Evolutionary conservation across 768 basidiomycete genomes (phyloP).

Genomic region (Auricularia sp.): DNA sequence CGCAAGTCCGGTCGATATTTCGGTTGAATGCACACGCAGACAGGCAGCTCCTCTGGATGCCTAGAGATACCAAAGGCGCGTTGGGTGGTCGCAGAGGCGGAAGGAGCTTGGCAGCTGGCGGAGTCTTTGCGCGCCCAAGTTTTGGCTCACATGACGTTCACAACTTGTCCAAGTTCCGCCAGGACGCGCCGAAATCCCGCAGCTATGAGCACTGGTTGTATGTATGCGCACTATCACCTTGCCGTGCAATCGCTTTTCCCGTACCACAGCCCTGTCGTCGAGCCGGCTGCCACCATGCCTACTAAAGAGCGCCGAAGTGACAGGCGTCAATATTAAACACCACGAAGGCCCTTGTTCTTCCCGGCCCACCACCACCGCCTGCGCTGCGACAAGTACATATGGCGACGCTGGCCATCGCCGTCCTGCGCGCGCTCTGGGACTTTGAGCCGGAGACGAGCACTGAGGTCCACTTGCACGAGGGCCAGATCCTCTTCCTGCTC

Average conservation of each 20-base stretch:
- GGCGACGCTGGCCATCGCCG: slow-evolving; percentile 34
- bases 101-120: background rate
- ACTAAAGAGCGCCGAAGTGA: too few relatives aligned
- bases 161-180: background rate
- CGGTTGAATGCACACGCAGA: too few relatives aligned
- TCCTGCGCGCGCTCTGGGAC: slow-evolving; percentile 92
- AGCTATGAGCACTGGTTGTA: too few relatives aligned
- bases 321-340: background rate
- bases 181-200: too few relatives aligned
- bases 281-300: too few relatives aligned
- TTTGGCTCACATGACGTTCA: background rate
- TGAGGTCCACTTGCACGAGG: slow-evolving; percentile 82
- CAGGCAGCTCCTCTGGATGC: too few relatives aligned
- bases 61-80: background rate
- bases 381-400: background rate
- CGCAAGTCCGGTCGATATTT: too few relatives aligned
- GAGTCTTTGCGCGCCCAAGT: background rate
- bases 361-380: too few relatives aligned
- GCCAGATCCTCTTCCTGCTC: slow-evolving; percentile 76
- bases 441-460: slow-evolving; percentile 85
- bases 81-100: background rate
- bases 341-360: too few relatives aligned
- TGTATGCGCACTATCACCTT: too few relatives aligned
- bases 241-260: too few relatives aligned
- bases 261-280: too few relatives aligned